phyloP scores from a whole-genome alignment of 2,329 filamentous ascomycete species.

The Colletotrichum theobromicola region DNA sequence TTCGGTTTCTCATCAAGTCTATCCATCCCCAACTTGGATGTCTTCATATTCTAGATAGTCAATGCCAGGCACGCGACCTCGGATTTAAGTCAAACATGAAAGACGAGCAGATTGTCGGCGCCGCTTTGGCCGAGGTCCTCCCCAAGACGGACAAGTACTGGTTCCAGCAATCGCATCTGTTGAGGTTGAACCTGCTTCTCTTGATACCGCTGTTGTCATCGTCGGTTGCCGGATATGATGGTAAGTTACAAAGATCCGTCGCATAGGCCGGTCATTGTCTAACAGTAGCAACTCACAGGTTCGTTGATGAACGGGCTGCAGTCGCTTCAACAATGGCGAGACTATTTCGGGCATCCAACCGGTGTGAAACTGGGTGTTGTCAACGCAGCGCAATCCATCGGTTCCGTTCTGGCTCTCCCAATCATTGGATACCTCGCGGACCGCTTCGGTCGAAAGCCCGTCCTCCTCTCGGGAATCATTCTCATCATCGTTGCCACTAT shows the following conservation, averaged over 20 bases:
- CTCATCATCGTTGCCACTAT: slow-evolving; percentile 38
- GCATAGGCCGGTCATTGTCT: neutral
- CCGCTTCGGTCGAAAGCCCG: slow-evolving; percentile 40
- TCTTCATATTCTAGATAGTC: neutral
- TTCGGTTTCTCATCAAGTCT: neutral
- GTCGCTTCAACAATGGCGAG: slow-evolving; percentile 37
- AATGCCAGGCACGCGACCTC: neutral
- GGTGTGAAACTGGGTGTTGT: slow-evolving; percentile 39
- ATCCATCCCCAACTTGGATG: neutral
- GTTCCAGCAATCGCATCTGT: slow-evolving; percentile 47
- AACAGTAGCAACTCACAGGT: slow-evolving; percentile 21
- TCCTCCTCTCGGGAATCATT: slow-evolving; percentile 38
- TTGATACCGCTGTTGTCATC: slow-evolving; percentile 37
- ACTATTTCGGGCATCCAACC: slow-evolving; percentile 33
- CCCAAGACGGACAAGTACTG: slow-evolving; percentile 45
- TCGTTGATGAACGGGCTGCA: slow-evolving; percentile 46
- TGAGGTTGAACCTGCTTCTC: slow-evolving; percentile 48
- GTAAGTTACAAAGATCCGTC: neutral
- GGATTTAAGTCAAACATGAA: neutral
- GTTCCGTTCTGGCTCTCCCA: slow-evolving; percentile 45
- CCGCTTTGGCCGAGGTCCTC: slow-evolving; percentile 34
- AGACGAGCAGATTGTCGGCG: slow-evolving; percentile 30
- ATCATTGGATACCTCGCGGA: slow-evolving; percentile 43
- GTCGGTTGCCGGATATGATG: slow-evolving; percentile 15
- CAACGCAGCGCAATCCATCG: slow-evolving; percentile 47